Base-by-base conservation (phyloP, 2,329 filamentous ascomycete genomes). In the Hymenotorrendiella dingleyae region DNA sequence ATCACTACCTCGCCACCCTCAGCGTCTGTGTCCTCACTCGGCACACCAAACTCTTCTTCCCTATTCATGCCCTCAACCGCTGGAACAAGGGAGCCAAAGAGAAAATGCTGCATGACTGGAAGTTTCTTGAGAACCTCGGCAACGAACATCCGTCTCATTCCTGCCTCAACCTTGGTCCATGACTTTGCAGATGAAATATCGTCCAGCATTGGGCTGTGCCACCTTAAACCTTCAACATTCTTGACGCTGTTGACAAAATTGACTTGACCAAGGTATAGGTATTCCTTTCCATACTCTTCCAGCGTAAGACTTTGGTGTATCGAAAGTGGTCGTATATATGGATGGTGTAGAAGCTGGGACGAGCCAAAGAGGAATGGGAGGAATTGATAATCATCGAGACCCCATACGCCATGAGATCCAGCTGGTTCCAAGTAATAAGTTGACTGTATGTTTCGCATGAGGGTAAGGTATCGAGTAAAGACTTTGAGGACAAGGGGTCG, bases 181-280 rank as follows among this genome's bases (percentile, higher is more conserved):
- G 74, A 86, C 62, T 87, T 90, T 12, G 91, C 85, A 1, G 87
- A 82, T 3, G 86, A 93, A 52, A 98, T 98, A 62, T 98, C 93
- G 61, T 98, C 93, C 14, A 98, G 78, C 94, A 98, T 97, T 3
- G 94, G 93, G 51, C 84, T 90, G 59, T 98, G 94, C 93, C 93
- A 98, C 33, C 93, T 78, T 47, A 98, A 69, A 1, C 90, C 91
- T 59, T 94, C 88, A 45, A 96, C 90, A 1, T 88, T 95, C 71
- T 98, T 98, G 45, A 94, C 94, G 54, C 82, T 86, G 66, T 97
- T 96, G 45, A 98, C 91, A 66, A 94, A 98, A 39, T 77, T 76
- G 20, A 98, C 87, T 65, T 97, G 93, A 40, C 90, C 85, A 0
- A 98, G 78, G 57, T 98, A 98, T 44, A 98, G 69, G 58, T 84